These are phyloP conservation scores for Rhodotorula diobovata DNA, from an alignment of 768 basidiomycete genomes.

Conservation along the genomic window DNA sequence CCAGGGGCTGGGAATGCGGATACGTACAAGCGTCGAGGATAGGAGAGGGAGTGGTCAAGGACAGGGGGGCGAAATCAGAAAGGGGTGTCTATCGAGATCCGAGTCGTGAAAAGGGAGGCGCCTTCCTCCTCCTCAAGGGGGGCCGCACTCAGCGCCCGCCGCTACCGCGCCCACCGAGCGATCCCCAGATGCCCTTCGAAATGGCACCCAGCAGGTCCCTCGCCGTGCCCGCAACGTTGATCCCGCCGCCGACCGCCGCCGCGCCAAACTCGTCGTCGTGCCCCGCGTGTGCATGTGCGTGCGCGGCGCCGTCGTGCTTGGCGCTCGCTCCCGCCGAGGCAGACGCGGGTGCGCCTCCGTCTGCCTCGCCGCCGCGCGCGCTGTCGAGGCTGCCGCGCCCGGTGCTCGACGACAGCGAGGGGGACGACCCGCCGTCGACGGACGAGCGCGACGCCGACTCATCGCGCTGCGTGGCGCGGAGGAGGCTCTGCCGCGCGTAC, in stretches of 20 bases:
- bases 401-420: slow-evolving; percentile 1
- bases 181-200: slow-evolving; percentile 33
- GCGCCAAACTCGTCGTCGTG: slow-evolving; percentile 10
- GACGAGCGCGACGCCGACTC: background rate
- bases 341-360: background rate
- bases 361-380: background rate
- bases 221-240: slow-evolving; percentile 33
- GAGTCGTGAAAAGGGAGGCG: no score
- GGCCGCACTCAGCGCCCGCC: background rate
- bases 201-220: slow-evolving; percentile 36
- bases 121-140: background rate
- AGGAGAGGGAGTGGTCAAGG: no score
- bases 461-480: slow-evolving; percentile 24
- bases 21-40: background rate
- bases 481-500: slow-evolving; percentile 28
- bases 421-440: slow-evolving; percentile 8
- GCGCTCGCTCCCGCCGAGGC: background rate
- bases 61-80: background rate
- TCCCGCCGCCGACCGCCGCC: slow-evolving; percentile 11
- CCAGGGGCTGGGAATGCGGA: background rate
- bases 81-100: background rate
- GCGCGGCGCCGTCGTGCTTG: slow-evolving; percentile 7
- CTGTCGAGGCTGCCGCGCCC: background rate
- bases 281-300: no score
- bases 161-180: slow-evolving; percentile 5